phyloP scores from a whole-genome alignment of 1,284 basidiomycete species.

The Malassezia caprae region DNA sequence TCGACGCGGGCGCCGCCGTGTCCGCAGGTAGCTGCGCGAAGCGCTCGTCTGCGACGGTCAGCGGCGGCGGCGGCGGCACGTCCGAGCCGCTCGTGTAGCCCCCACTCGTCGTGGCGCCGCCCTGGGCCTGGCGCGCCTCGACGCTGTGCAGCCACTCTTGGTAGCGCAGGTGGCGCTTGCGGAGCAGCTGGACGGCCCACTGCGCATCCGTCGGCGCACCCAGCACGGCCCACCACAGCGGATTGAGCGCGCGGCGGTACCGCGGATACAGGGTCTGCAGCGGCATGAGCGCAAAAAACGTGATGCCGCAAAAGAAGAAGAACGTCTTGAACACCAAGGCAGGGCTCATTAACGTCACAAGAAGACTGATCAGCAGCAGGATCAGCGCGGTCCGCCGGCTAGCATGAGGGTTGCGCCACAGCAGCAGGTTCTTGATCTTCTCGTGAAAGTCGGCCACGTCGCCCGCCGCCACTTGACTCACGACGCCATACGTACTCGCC shows the following conservation, averaged over 20 bases:
- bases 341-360: slow-evolving; percentile 34
- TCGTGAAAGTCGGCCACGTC: slow-evolving; percentile 45
- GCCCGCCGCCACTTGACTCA: slow-evolving; percentile 32
- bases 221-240: slow-evolving; percentile 45
- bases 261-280: slow-evolving; percentile 46
- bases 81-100: not conserved
- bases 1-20: not conserved
- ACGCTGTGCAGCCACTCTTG: slow-evolving; percentile 4
- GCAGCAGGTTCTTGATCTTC: slow-evolving; percentile 44
- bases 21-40: not conserved
- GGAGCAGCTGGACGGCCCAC: slow-evolving; percentile 42
- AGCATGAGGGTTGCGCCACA: slow-evolving; percentile 42
- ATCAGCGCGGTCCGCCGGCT: slow-evolving; percentile 31
- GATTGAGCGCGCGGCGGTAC: slow-evolving; percentile 41
- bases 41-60: not conserved
- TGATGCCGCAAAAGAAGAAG: slow-evolving; percentile 36
- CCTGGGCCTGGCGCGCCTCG: not conserved
- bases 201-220: slow-evolving; percentile 46
- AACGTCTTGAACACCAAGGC: slow-evolving; percentile 31
- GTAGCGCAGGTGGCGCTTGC: slow-evolving; percentile 27
- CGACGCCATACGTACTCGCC: slow-evolving; percentile 30
- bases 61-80: not conserved
- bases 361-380: slow-evolving; percentile 26
- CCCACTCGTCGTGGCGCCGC: not conserved
- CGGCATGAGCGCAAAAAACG: slow-evolving; percentile 39